Conservation (phyloP, 1,284 basidiomycete genomes). For the Fomitiporia mediterranea region DNA sequence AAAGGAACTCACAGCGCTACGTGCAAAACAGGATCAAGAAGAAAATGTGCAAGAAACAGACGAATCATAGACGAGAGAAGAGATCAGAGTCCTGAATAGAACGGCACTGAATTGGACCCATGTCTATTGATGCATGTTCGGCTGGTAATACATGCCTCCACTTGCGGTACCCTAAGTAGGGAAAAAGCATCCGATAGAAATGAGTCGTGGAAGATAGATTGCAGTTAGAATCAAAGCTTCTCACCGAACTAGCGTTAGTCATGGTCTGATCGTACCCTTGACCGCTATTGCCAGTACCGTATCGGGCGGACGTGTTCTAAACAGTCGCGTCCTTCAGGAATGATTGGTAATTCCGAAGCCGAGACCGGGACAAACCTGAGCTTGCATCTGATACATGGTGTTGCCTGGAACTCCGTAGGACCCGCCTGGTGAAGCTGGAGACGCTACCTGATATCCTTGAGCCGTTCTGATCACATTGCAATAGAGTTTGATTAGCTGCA, state of each 20-base stretch:
- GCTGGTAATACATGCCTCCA: constrained; percentile 11
- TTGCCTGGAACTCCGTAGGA: neutral
- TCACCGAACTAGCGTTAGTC: neutral
- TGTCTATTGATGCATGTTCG: constrained; percentile 5
- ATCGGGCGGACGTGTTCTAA: constrained; percentile 2
- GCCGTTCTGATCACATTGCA: neutral
- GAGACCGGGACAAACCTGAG: constrained; percentile 4
- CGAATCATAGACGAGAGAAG: neutral
- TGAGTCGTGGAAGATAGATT: neutral
- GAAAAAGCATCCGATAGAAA: neutral
- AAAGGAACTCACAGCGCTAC: neutral
- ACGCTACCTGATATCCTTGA: neutral
- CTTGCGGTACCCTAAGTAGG: constrained; percentile 9
- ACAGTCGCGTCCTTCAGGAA: neutral
- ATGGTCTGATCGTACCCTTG: constrained; percentile 2
- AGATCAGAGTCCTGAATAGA: neutral
- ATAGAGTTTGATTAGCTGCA: neutral
- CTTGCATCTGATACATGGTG: constrained; percentile 3
- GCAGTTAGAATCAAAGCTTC: neutral
- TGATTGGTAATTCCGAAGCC: neutral
- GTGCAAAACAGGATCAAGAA: neutral
- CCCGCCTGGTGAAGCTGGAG: neutral
- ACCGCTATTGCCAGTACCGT: neutral
- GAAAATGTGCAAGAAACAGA: neutral
- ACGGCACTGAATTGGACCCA: neutral